These are phyloP conservation scores for Pachysolen tannophilus DNA, from an alignment of 805 yeast genomes.

Conservation along the genomic window DNA sequence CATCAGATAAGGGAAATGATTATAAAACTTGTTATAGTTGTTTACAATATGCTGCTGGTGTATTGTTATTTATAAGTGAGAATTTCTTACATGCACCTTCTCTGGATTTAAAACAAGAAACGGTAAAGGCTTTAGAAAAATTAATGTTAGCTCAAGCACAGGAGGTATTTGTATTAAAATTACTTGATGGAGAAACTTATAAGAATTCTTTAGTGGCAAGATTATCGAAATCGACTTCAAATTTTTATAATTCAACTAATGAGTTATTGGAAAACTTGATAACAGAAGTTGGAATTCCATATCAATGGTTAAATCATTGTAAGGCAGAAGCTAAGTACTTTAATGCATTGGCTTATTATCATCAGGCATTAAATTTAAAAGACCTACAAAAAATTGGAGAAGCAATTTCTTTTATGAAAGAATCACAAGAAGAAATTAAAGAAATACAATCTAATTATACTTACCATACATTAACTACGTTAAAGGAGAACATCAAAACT, in stretches of 20 bases:
- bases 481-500: constrained; percentile 19
- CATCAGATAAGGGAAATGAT: constrained; percentile 29
- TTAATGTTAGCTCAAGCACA: constrained; percentile 84
- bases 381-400: constrained; percentile 58
- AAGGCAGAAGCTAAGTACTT: constrained; percentile 49
- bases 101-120: constrained; percentile 61
- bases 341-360: constrained; percentile 50
- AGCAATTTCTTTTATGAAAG: constrained; percentile 57
- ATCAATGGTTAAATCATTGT: constrained; percentile 41
- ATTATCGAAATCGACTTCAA: constrained; percentile 56
- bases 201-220: constrained; percentile 71
- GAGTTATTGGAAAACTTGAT: constrained; percentile 31
- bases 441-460: constrained; percentile 14
- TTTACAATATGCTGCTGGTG: constrained; percentile 74
- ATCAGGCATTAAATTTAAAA: constrained; percentile 49
- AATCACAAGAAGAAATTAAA: constrained; percentile 36
- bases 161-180: constrained; percentile 66
- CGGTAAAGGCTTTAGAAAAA: constrained; percentile 53
- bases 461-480: constrained; percentile 13
- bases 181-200: constrained; percentile 36
- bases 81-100: constrained; percentile 88
- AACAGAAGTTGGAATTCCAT: constrained; percentile 17
- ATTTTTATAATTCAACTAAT: constrained; percentile 44
- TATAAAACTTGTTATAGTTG: constrained; percentile 51
- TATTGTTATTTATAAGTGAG: constrained; percentile 62